phyloP scores from a whole-genome alignment of 345 rosid genomes.

The Gossypium sturtianum region DNA sequence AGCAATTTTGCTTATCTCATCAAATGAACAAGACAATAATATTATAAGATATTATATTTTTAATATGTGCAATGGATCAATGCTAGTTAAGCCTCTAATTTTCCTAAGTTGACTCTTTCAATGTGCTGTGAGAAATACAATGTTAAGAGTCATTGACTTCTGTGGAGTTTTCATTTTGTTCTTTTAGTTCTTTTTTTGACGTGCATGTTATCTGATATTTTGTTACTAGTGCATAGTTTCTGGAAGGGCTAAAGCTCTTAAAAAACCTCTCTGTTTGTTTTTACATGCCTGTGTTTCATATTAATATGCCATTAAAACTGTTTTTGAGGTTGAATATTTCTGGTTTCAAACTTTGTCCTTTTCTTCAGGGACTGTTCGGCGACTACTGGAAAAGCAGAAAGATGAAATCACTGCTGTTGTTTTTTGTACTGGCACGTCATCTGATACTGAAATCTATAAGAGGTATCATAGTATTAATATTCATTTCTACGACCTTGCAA shows the following conservation, averaged over 20 bases:
- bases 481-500: constrained; percentile 4
- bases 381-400: constrained; percentile 90
- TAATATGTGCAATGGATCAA: not conserved
- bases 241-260: too few species aligned
- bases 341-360: constrained; percentile 19
- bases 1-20: not conserved
- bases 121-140: not conserved
- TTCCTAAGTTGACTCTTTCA: not conserved
- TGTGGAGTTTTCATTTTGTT: not conserved
- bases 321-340: not conserved
- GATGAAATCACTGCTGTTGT: constrained; percentile 76
- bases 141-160: not conserved
- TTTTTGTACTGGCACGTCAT: constrained; percentile 70
- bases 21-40: not conserved
- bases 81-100: not conserved
- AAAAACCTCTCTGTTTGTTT: not conserved
- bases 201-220: not conserved
- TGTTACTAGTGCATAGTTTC: too few species aligned
- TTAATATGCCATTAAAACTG: constrained; percentile 8
- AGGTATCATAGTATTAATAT: constrained; percentile 35
- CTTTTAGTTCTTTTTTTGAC: not conserved
- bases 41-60: not conserved
- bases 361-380: constrained; percentile 80
- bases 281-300: not conserved
- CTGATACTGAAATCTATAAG: constrained; percentile 92